Base-by-base conservation (phyloP, 352 stramenopile genomes). In the Pythium guiyangense region DNA sequence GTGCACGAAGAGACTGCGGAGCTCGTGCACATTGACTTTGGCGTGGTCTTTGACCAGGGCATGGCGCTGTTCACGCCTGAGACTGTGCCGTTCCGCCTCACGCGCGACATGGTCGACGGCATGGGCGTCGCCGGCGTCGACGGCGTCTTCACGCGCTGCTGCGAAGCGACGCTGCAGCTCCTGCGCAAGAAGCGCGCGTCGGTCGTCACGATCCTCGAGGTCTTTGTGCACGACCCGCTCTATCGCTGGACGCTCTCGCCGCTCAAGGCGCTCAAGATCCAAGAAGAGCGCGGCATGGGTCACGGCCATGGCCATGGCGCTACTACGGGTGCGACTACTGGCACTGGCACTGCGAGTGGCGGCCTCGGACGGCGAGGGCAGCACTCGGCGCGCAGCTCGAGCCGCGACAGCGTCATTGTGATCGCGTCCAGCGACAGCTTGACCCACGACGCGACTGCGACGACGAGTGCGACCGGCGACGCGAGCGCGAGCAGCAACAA, bases 11-110 rank as follows among this genome's bases (percentile, higher is more conserved):
- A 89, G 39, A 99, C 95, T 2, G 97, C 90, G 12, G 97, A 99
- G 72, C 75, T 99, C 31, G 94, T 99, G 40, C 98, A 99, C 67
- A 99, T 99, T 66, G 98, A 99, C 73, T 99, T 99, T 80, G 98
- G 98, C 11, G 96, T 99, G 45, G 95, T 99, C 12, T 99, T 99
- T 79, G 98, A 99, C 62, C 97, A 99, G 62, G 86, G 84, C 8
- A 92, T 96, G 84, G 82, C 81, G 57, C 69, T 99, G 5, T 86
- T 83, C 54, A 98, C 90, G 22, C 98, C 98, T 2, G 98, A 99
- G 77, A 97, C 85, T 2, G 96, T 99, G 40, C 98, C 98, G 14
- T 99, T 99, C 72, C 95, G 98, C 20, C 83, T 99, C 6, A 99
- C 97, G 18, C 82, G 97, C 15, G 97, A 99, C 58, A 77, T 99